Conservation (phyloP, 768 basidiomycete genomes). For the Tephrocybe sp. region DNA sequence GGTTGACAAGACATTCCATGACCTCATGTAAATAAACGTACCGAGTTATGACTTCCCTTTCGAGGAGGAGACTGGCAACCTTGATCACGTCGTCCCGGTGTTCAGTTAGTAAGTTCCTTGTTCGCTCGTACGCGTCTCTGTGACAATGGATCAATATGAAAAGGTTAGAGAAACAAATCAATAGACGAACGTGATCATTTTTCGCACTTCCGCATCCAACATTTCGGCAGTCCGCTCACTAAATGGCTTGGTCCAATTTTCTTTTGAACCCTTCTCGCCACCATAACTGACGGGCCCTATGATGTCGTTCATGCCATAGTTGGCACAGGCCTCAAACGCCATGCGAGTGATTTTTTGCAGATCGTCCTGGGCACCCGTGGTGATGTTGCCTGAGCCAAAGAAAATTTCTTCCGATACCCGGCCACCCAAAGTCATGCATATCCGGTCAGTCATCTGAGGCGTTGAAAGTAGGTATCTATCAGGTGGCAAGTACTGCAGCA, state of each 20-base stretch:
- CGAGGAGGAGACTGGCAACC: constrained; percentile 85
- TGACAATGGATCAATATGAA: constrained; percentile 8
- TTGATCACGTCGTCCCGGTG: constrained; percentile 91
- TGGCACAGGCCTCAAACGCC: constrained; percentile 94
- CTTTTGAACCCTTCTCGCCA: constrained; percentile 78
- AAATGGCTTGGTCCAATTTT: constrained; percentile 96
- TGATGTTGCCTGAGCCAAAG: constrained; percentile 89
- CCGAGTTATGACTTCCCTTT: constrained; percentile 96
- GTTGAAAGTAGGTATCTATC: constrained; percentile 96
- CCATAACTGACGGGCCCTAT: constrained; percentile 98
- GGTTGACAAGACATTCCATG: constrained; percentile 8
- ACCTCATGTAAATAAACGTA: constrained; percentile 31
- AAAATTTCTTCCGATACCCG: constrained; percentile 99
- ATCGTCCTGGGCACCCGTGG: constrained; percentile 98
- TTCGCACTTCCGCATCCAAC: constrained; percentile 87
- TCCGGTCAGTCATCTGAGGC: constrained; percentile 91
- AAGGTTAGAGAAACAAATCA: neutral
- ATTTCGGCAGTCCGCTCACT: constrained; percentile 97
- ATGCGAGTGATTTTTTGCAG: constrained; percentile 97
- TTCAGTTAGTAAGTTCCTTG: constrained; percentile 74
- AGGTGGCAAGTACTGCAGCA: constrained; percentile 83
- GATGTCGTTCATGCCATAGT: constrained; percentile 94
- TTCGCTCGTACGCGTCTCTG: constrained; percentile 80
- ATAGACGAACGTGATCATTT: constrained; percentile 78
- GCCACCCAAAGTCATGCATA: constrained; percentile 98